Evolutionary conservation across 352 stramenopile species (phyloP), one percentile per base, ranked within the genome.

Genomic region (Globisporangium okanoganense): DNA sequence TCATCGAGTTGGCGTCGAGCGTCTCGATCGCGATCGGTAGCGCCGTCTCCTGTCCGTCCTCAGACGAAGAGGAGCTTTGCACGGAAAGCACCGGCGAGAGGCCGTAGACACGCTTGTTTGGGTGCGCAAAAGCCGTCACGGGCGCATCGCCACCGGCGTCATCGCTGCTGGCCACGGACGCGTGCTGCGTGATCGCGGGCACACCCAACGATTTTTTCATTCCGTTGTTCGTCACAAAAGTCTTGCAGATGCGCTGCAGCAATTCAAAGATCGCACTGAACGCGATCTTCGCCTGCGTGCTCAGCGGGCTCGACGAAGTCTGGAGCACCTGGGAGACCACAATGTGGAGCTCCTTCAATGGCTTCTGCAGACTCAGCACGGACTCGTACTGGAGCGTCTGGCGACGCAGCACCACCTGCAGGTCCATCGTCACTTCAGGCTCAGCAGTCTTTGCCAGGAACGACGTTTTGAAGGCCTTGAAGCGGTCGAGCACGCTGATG

Each of bases 321-420:
- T 66, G 59, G 20, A 88, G 58, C 35, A 91, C 78, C 25, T 88
- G 70, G 25, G 67, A 50, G 10, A 90, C 73, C 2, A 79, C 70
- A n/a, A 88, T 79, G 40, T 90, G 69, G 36, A 94, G 71, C 52
- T 94, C 84, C 29, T 81, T 71, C 12, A 94, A 58, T 33, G 82
- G 80, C 8, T 72, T 72, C 10, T 71, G 73, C 18, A 93, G 53
- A 20, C 73, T 65, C 48, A 72, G 56, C 69, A 49, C 14, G 68
- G 22, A 27, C 27, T 63, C 12, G 49, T 54, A 56, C 31, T 61
- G 54, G 24, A 49, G 48, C 20, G 36, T 51, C 25, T 31, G 48
- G 6, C 35, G 60, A 2, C 16, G 25, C 13, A 60, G 40, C n/a
- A 61, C 54, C n/a, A 22, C 33, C 38, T 45, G 50, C 51, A 56